Percentiles rank a stretch among this genome's conserved stretches.
phyloP scores from a whole-genome alignment of 495 filamentous ascomycete species.

The Penicillium argentinense region DNA sequence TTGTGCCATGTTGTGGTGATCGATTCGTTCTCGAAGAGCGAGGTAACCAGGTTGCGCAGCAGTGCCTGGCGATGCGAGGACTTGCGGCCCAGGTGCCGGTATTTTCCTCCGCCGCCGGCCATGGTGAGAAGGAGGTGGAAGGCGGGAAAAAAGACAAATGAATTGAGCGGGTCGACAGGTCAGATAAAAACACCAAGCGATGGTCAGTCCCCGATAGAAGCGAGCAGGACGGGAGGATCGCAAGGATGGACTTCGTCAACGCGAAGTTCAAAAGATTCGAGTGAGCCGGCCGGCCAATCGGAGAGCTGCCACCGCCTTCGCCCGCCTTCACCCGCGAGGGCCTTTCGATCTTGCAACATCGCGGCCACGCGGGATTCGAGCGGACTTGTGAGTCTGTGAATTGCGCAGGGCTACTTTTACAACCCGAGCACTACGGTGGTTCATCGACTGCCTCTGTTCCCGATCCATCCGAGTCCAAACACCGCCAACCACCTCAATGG shows the following conservation, averaged over 20 bases:
- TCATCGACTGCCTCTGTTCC: background rate
- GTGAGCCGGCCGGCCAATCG: constrained; percentile 40
- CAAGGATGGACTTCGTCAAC: background rate
- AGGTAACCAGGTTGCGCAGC: constrained; percentile 93
- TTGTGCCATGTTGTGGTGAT: constrained; percentile 95
- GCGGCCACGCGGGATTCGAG: background rate
- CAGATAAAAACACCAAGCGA: too few species aligned
- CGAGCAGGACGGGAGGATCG: too few species aligned
- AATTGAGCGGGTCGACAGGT: too few species aligned
- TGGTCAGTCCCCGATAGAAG: too few species aligned
- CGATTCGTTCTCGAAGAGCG: constrained; percentile 87
- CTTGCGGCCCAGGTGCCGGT: constrained; percentile 79
- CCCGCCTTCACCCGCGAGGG: constrained; percentile 23
- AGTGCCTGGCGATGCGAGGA: constrained; percentile 89
- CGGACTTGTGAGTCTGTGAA: too few species aligned
- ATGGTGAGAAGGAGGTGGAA: constrained; percentile 45
- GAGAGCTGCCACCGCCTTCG: constrained; percentile 33
- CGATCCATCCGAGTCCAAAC: background rate
- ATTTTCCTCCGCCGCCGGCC: constrained; percentile 81
- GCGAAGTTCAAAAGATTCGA: constrained; percentile 40
- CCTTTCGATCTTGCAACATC: too few species aligned
- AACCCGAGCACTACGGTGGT: too few species aligned
- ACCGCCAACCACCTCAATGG: constrained; percentile 49
- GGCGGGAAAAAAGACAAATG: background rate
- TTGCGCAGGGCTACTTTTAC: too few species aligned